Percentiles rank a stretch among this genome's conserved stretches.
phyloP scores from a whole-genome alignment of 495 filamentous ascomycete genomes.

The Aeminium ludgeri region DNA sequence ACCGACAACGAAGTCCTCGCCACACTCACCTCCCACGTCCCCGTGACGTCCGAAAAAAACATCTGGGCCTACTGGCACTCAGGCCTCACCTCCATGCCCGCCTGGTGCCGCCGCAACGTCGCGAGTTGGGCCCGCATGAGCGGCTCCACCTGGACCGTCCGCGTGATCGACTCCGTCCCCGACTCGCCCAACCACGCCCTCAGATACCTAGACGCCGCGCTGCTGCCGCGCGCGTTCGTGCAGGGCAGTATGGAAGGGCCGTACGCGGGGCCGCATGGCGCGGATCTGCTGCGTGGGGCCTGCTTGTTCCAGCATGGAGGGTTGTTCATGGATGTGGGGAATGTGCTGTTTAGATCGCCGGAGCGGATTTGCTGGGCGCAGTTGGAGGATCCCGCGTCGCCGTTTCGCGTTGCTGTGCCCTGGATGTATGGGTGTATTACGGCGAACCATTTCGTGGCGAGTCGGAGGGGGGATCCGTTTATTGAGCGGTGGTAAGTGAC shows the following conservation, averaged over 20 bases:
- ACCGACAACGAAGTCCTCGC: slow-evolving; percentile 15
- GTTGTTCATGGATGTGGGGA: slow-evolving; percentile 28
- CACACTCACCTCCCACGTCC: slow-evolving; percentile 5
- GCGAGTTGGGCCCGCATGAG: slow-evolving; percentile 15
- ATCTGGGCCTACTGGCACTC: slow-evolving; percentile 31
- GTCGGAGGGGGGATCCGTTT: slow-evolving; percentile 2
- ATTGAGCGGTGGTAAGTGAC: slow-evolving; percentile 2
- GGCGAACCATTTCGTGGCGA: slow-evolving; percentile 27
- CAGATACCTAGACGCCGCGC: slow-evolving; percentile 19
- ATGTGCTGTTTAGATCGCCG: slow-evolving; percentile 24
- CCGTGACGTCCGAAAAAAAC: slow-evolving; percentile 29
- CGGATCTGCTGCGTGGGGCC: slow-evolving; percentile 26
- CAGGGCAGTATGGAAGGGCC: slow-evolving; percentile 24
- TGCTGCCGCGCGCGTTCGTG: slow-evolving; percentile 25
- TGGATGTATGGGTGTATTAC: slow-evolving; percentile 20
- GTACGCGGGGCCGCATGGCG: slow-evolving; percentile 20
- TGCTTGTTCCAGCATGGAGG: slow-evolving; percentile 26
- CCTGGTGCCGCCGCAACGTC: slow-evolving; percentile 26
- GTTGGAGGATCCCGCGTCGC: slow-evolving; percentile 24
- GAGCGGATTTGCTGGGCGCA: slow-evolving; percentile 30
- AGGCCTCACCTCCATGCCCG: slow-evolving; percentile 22
- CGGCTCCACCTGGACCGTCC: slow-evolving; percentile 15
- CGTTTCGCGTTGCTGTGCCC: slow-evolving; percentile 24
- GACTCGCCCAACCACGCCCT: slow-evolving; percentile 14
- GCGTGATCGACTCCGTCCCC: slow-evolving; percentile 12